These are phyloP conservation scores for Calonectria crousiana DNA, from an alignment of 2,329 filamentous ascomycete genomes.

Conservation along the genomic window DNA sequence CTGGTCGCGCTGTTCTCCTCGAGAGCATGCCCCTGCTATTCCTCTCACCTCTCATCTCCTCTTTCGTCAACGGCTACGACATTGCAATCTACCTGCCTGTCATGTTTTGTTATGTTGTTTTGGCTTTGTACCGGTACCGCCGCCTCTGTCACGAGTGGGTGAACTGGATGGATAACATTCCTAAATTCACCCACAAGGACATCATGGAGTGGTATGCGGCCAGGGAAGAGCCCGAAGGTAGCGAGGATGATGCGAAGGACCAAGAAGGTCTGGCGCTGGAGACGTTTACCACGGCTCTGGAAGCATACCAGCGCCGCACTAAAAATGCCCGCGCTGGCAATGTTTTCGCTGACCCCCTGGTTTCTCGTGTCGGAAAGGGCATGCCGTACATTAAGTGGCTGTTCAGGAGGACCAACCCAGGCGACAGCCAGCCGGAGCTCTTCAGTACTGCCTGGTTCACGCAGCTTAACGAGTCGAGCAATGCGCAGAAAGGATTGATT, in stretches of 20 bases:
- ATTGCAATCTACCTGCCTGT: constrained; percentile 30
- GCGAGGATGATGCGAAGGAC: constrained; percentile 15
- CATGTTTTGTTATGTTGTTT: constrained; percentile 30
- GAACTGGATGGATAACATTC: constrained; percentile 34
- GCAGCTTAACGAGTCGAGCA: constrained; percentile 24
- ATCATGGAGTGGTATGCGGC: constrained; percentile 31
- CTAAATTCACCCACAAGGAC: constrained; percentile 28
- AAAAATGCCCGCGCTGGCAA: constrained; percentile 10
- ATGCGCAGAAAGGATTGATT: constrained; percentile 26
- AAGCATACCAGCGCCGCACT: constrained; percentile 22
- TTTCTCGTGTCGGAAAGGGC: constrained; percentile 25
- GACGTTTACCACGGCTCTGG: constrained; percentile 16
- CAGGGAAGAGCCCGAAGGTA: not conserved
- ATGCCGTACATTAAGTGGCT: constrained; percentile 35
- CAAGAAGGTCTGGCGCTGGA: constrained; percentile 16
- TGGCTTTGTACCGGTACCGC: constrained; percentile 25
- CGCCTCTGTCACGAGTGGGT: constrained; percentile 32
- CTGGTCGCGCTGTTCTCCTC: constrained; percentile 26
- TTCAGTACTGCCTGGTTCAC: constrained; percentile 38
- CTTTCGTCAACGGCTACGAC: constrained; percentile 33
- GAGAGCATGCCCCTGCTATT: constrained; percentile 31
- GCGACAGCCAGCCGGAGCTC: not conserved
- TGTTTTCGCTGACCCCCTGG: constrained; percentile 20
- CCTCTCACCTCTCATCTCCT: constrained; percentile 30
- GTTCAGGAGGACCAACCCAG: constrained; percentile 25